phyloP scores from a whole-genome alignment of 768 basidiomycete genomes.

The Mycena belliarum region DNA sequence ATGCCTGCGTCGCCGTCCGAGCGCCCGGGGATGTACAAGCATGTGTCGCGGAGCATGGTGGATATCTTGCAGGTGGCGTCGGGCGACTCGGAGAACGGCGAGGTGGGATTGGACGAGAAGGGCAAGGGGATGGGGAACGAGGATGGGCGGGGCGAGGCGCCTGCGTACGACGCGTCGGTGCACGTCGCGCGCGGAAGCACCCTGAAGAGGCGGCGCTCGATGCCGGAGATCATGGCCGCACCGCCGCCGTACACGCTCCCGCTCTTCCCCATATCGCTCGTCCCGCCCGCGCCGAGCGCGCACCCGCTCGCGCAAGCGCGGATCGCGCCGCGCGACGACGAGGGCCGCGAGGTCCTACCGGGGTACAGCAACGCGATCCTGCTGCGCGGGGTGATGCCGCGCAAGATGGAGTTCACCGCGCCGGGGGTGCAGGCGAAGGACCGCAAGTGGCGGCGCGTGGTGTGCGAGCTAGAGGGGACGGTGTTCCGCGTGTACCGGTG shows the following conservation, averaged over 20 bases:
- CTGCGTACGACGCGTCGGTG: slow-evolving; percentile 33
- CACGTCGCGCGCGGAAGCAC: slow-evolving; percentile 8
- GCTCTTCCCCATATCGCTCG: slow-evolving; percentile 34
- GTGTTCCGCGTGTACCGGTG: slow-evolving; percentile 73
- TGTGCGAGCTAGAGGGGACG: slow-evolving; percentile 94
- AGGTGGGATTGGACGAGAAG: slow-evolving; percentile 20
- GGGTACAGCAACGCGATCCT: slow-evolving; percentile 80
- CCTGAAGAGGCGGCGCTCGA: slow-evolving; percentile 54
- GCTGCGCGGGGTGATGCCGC: slow-evolving; percentile 77
- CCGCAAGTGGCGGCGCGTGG: slow-evolving; percentile 86
- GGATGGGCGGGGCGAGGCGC: slow-evolving; percentile 27
- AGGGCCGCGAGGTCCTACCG: slow-evolving; percentile 81
- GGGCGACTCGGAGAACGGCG: slow-evolving; percentile 9
- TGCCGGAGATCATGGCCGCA: slow-evolving; percentile 65
- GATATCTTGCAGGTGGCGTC: slow-evolving; percentile 43
- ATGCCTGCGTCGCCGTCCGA: slow-evolving; percentile 13
- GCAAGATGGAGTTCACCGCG: slow-evolving; percentile 89
- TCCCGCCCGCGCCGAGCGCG: slow-evolving; percentile 4
- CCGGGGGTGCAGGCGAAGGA: slow-evolving; percentile 89
- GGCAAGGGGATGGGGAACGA: slow-evolving; percentile 1
- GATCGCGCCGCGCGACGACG: slow-evolving; percentile 68
- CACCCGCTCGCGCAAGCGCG: slow-evolving; percentile 22
- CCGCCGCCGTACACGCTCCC: slow-evolving; percentile 68
- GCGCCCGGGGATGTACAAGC: slow-evolving; percentile 54
- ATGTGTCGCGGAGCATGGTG: slow-evolving; percentile 65